Evolutionary conservation across 148 eudicot species (phyloP), one percentile per base, ranked within the genome.

Genomic region (Fallopia convolvulus): DNA sequence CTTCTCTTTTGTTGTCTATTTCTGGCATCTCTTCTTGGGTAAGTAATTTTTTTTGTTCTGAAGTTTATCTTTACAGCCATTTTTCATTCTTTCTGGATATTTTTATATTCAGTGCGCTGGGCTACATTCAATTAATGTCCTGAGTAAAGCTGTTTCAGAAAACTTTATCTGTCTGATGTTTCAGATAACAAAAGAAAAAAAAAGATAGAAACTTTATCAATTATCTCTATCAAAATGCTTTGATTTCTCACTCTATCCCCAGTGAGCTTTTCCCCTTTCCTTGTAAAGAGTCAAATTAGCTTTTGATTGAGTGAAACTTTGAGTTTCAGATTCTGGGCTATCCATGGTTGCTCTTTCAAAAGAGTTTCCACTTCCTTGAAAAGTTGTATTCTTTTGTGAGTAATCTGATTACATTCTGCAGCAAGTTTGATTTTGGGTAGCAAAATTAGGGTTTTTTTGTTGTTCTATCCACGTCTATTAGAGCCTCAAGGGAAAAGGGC

Each of bases 281-380:
- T 12, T 61, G 15, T 11, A 26, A 61, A 12, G 32, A 58, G 39
- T 26, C 11, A 61, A 32, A 15, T 30, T 61, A 32, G 65, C 8
- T 7, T 58, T 18, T 58, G 65, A 58, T 58, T 58, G 65, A 23
- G 65, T 58, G 65, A 21, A 58, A 0, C 65, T 20, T 58, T 20
- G 30, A 23, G 65, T 21, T 58, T 58, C 21, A 58, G 65, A 21
- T 58, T 58, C 65, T 58, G 30, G 10, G 65, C 6, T 20, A 58
- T 58, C 8, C 32, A 58, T n/a, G 70, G 70, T 61, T 61, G 70
- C 70, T 61, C 70, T 61, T 61, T 26, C 30, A 61, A 61, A 61
- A 61, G 39, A 61, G 70, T 61, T 61, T 61, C 70, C 70, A 17
- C 5, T 26, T 58, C 15, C 70, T 61, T 26, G 30, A 23, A 58